Conservation (phyloP, 1,284 basidiomycete species). For the Austropuccinia psidii region DNA sequence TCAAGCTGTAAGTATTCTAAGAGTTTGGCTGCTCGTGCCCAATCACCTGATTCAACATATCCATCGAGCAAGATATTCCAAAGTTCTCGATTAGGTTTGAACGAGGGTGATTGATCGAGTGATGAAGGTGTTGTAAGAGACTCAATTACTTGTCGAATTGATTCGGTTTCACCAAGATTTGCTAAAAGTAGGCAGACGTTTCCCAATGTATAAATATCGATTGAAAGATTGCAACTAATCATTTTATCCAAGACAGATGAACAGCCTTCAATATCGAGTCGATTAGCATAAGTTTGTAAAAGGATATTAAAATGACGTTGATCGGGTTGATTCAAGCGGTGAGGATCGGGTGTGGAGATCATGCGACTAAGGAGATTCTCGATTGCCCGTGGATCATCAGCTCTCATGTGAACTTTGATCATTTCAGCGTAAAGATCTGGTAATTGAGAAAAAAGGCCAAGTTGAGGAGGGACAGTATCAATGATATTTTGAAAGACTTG, state of each 20-base stretch:
- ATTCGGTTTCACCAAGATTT: constrained; percentile 58
- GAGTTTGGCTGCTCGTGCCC: constrained; percentile 62
- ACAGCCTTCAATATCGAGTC: constrained; percentile 57
- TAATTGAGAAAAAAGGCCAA: background rate
- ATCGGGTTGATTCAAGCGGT: constrained; percentile 50
- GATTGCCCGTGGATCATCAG: constrained; percentile 10
- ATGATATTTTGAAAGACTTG: constrained; percentile 26
- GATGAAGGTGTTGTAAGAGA: constrained; percentile 52
- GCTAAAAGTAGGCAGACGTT: constrained; percentile 64
- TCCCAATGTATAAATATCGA: constrained; percentile 59
- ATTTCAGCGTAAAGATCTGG: constrained; percentile 33
- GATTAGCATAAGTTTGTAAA: constrained; percentile 57
- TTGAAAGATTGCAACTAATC: constrained; percentile 53
- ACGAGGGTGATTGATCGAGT: constrained; percentile 51
- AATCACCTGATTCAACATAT: constrained; percentile 72
- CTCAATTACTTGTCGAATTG: constrained; percentile 62
- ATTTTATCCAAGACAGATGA: constrained; percentile 60
- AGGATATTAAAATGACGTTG: constrained; percentile 58
- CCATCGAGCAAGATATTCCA: constrained; percentile 71
- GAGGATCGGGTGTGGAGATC: background rate
- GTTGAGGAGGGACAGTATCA: background rate
- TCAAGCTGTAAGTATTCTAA: constrained; percentile 61
- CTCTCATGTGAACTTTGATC: constrained; percentile 22
- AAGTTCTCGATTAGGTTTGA: constrained; percentile 60
- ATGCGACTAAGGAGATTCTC: constrained; percentile 7